phyloP scores from a whole-genome alignment of 306 rosid species.

The Oemleria cerasiformis region DNA sequence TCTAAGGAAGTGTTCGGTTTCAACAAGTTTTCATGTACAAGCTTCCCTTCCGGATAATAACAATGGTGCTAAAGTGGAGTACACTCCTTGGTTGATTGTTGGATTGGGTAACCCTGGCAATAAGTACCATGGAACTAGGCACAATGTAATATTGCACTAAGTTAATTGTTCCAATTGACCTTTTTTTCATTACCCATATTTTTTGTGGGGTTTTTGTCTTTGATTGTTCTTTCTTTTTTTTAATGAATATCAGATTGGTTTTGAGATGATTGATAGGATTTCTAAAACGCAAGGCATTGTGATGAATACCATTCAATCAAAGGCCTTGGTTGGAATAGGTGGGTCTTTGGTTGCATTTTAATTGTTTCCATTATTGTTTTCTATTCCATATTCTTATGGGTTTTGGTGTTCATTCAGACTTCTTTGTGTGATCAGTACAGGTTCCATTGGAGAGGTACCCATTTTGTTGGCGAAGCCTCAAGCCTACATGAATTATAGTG shows the following conservation, averaged over 20 bases:
- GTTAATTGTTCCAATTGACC: conserved; percentile 10
- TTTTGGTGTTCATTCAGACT: conserved; percentile 24
- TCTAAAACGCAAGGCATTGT: conserved; percentile 58
- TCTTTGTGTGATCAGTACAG: conserved; percentile 47
- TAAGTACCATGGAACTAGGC: conserved; percentile 87
- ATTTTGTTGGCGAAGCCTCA: conserved; percentile 92
- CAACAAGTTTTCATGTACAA: conserved; percentile 38
- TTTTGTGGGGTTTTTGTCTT: conserved; percentile 8
- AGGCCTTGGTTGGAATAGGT: conserved; percentile 91
- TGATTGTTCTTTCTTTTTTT: too few relatives aligned
- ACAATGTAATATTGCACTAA: conserved; percentile 57
- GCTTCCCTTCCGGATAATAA: conserved; percentile 45
- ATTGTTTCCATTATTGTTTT: background rate
- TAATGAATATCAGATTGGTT: conserved; percentile 60
- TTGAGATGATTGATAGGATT: conserved; percentile 75
- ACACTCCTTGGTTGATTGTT: conserved; percentile 94
- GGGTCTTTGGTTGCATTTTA: conserved; percentile 22
- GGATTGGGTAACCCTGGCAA: conserved; percentile 96
- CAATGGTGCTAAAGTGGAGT: conserved; percentile 61
- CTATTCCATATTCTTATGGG: conserved; percentile 1
- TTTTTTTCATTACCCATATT: background rate
- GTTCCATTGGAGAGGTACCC: conserved; percentile 89
- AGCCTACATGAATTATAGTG: conserved; percentile 81
- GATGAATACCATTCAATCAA: conserved; percentile 89
- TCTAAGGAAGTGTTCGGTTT: conserved; percentile 27